These are phyloP conservation scores for Cardamine chenopodiifolia DNA, from an alignment of 345 rosid genomes.

Conservation along the genomic window DNA sequence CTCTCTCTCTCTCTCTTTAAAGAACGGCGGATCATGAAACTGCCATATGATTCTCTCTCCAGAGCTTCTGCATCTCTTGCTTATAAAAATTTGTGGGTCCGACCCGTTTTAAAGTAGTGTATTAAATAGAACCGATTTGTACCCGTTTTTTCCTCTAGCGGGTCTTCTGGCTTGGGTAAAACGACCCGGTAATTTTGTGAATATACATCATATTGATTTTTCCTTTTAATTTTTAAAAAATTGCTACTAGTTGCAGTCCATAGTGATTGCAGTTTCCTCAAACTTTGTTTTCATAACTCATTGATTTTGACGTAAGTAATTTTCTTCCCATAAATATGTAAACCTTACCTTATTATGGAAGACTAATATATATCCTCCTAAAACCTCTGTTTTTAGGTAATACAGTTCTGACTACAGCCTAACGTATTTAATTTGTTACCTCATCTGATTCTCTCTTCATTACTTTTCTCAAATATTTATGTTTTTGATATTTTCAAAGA, in stretches of 20 bases:
- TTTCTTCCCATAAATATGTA: not conserved
- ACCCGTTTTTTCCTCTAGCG: constrained; percentile 31
- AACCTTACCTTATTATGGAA: not conserved
- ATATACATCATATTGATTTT: not conserved
- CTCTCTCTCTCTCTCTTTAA: constrained; percentile 9
- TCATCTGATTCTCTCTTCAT: not conserved
- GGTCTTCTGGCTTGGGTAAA: constrained; percentile 18
- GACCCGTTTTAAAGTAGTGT: constrained; percentile 19
- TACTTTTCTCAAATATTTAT: not conserved
- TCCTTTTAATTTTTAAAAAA: too few species aligned
- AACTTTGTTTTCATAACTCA: constrained; percentile 28
- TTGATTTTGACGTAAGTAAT: constrained; percentile 11
- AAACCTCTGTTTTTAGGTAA: not conserved
- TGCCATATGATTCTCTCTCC: constrained; percentile 35
- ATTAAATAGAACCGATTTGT: constrained; percentile 17
- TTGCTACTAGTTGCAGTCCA: constrained; percentile 19
- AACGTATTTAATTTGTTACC: not conserved
- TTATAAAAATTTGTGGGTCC: constrained; percentile 26
- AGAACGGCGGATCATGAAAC: constrained; percentile 36
- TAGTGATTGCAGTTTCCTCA: constrained; percentile 32
- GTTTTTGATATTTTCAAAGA: not conserved
- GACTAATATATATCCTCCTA: not conserved
- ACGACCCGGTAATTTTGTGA: constrained; percentile 18
- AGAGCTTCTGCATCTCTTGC: constrained; percentile 12
- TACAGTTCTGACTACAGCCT: not conserved